Conservation (phyloP, 306 rosid species). For the Aeschynomene evenia region DNA sequence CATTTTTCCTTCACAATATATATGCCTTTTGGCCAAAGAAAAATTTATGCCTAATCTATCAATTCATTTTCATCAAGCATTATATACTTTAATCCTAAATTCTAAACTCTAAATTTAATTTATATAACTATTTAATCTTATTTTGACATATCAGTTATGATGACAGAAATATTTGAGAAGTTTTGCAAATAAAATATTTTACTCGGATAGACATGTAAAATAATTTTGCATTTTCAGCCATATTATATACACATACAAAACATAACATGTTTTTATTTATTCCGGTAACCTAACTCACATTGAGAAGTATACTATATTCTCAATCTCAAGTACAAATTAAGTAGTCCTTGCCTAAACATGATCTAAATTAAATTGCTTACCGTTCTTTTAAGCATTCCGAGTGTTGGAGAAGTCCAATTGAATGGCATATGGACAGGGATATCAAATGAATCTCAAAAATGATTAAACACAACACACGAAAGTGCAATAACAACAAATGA, state of each 20-base stretch:
- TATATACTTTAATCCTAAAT: too few species aligned
- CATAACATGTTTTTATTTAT: not conserved
- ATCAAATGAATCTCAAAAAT: not conserved
- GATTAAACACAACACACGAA: not conserved
- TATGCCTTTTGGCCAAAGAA: too few species aligned
- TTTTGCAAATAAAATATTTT: too few species aligned
- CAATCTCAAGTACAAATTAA: not conserved
- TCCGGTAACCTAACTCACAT: not conserved
- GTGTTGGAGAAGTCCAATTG: not conserved
- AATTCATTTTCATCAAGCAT: too few species aligned
- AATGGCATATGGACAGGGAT: not conserved
- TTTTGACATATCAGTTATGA: too few species aligned
- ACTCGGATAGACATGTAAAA: too few species aligned
- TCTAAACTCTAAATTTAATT: too few species aligned
- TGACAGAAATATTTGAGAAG: too few species aligned
- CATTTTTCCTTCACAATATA: not conserved
- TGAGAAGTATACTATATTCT: not conserved
- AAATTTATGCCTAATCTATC: too few species aligned
- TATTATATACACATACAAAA: not conserved
- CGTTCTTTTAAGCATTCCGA: not conserved
- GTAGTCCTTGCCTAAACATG: not conserved
- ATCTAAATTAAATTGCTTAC: not conserved
- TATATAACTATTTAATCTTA: too few species aligned
- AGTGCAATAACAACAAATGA: conserved; percentile 2
- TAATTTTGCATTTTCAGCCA: too few species aligned